These are phyloP conservation scores for Debaryomyces singareniensis DNA, from an alignment of 1,139 yeast genomes.

Conservation along the genomic window DNA sequence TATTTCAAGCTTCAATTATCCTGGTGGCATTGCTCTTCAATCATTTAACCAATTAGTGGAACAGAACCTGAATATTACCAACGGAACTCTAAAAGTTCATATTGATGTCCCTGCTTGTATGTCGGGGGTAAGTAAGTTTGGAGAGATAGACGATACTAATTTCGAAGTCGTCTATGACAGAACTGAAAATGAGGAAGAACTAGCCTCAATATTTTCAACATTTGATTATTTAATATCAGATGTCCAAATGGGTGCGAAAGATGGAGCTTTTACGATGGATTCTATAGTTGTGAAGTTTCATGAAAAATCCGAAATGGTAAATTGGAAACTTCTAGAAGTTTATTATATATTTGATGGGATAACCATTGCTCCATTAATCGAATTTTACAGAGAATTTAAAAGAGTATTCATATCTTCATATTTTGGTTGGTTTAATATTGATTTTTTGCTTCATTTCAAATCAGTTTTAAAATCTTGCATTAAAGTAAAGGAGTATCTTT, in stretches of 20 bases:
- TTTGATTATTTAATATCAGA: conserved; percentile 60
- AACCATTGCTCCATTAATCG: conserved; percentile 13
- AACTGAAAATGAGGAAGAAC: conserved; percentile 46
- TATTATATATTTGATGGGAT: conserved; percentile 18
- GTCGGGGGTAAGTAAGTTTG: conserved; percentile 80
- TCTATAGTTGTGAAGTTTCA: too few relatives aligned
- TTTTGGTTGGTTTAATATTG: neutral
- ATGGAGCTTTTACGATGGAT: too few relatives aligned
- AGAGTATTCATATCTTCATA: neutral
- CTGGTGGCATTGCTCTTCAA: conserved; percentile 76
- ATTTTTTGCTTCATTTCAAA: too few relatives aligned
- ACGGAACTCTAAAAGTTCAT: conserved; percentile 40
- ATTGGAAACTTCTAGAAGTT: conserved; percentile 23
- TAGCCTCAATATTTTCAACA: conserved; percentile 42
- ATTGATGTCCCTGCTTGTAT: conserved; percentile 78
- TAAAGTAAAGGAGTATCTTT: neutral
- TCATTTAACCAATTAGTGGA: conserved; percentile 43
- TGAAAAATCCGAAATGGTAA: too few relatives aligned
- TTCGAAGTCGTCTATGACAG: conserved; percentile 60
- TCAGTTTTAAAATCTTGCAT: neutral
- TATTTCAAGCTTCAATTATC: conserved; percentile 72
- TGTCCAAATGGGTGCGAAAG: too few relatives aligned
- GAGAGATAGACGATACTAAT: conserved; percentile 45
- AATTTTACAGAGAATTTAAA: conserved; percentile 4
- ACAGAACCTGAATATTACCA: conserved; percentile 5